Percentiles rank a stretch among this genome's conserved stretches.
Evolutionary conservation across 2,329 filamentous ascomycete genomes (phyloP).

Genomic region (Alternaria solani): DNA sequence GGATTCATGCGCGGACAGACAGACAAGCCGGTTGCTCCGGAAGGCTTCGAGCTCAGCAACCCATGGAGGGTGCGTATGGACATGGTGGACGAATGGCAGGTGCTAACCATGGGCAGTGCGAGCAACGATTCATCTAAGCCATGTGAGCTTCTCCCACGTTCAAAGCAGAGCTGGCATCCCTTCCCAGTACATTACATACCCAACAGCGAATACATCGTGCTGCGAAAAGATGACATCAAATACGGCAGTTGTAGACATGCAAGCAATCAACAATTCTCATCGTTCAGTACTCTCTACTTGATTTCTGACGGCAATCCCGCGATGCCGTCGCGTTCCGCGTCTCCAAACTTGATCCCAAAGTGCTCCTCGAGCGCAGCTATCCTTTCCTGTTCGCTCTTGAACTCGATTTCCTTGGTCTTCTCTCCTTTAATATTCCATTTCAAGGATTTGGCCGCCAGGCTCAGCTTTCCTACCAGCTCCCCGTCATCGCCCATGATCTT

Average conservation of each 20-base stretch:
- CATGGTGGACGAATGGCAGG: neutral
- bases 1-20: constrained; percentile 69
- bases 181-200: neutral
- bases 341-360: constrained; percentile 54
- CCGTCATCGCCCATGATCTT: constrained; percentile 56
- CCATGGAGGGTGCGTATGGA: constrained; percentile 67
- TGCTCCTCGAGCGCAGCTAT: constrained; percentile 54
- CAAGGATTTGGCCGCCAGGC: constrained; percentile 55
- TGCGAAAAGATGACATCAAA: neutral
- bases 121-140: constrained; percentile 48
- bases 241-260: constrained; percentile 25
- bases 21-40: constrained; percentile 65
- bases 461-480: constrained; percentile 50
- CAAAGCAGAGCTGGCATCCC: neutral
- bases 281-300: constrained; percentile 25
- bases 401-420: constrained; percentile 52
- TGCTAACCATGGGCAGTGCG: constrained; percentile 47
- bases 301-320: constrained; percentile 46
- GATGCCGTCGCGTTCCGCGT: constrained; percentile 51
- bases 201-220: neutral
- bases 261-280: constrained; percentile 23
- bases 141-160: neutral
- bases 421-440: constrained; percentile 56
- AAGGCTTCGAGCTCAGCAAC: constrained; percentile 72
- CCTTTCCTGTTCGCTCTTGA: constrained; percentile 55